phyloP scores from a whole-genome alignment of 805 yeast genomes.

The Blastobotrys terrestris region DNA sequence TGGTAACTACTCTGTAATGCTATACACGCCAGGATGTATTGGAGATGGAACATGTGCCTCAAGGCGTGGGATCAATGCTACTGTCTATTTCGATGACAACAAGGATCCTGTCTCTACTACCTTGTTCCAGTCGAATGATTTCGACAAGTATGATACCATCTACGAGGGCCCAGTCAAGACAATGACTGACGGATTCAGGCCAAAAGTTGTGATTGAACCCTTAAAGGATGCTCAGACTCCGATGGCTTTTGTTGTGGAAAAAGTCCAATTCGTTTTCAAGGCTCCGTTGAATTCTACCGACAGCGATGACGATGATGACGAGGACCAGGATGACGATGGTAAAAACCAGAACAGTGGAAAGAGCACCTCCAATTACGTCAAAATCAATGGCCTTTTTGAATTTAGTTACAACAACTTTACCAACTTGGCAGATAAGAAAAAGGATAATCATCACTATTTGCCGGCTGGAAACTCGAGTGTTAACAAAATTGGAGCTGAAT shows the following conservation, averaged over 20 bases:
- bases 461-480: slow-evolving; percentile 47
- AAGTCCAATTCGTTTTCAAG: slow-evolving; percentile 39
- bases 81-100: slow-evolving; percentile 49
- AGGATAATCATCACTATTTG: slow-evolving; percentile 26
- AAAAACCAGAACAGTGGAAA: slow-evolving; percentile 8
- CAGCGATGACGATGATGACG: slow-evolving; percentile 6
- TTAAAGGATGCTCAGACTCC: slow-evolving; percentile 26
- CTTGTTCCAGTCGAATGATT: slow-evolving; percentile 74
- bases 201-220: slow-evolving; percentile 41
- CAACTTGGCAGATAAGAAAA: slow-evolving; percentile 6
- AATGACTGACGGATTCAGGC: slow-evolving; percentile 28
- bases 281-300: slow-evolving; percentile 6
- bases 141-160: slow-evolving; percentile 72
- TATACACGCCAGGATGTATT: slow-evolving; percentile 85
- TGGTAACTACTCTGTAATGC: slow-evolving; percentile 65
- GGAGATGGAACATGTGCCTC: slow-evolving; percentile 57
- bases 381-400: slow-evolving; percentile 75
- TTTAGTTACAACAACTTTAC: slow-evolving; percentile 67
- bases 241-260: slow-evolving; percentile 65
- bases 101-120: slow-evolving; percentile 35
- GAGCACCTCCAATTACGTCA: slow-evolving; percentile 26
- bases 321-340: slow-evolving; percentile 12
- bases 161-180: slow-evolving; percentile 50
- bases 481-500: slow-evolving; percentile 24
- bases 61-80: slow-evolving; percentile 75